Base-by-base conservation (phyloP, 371 early-diverging fungal species). In the Thermomucor indicae-seudaticae region DNA sequence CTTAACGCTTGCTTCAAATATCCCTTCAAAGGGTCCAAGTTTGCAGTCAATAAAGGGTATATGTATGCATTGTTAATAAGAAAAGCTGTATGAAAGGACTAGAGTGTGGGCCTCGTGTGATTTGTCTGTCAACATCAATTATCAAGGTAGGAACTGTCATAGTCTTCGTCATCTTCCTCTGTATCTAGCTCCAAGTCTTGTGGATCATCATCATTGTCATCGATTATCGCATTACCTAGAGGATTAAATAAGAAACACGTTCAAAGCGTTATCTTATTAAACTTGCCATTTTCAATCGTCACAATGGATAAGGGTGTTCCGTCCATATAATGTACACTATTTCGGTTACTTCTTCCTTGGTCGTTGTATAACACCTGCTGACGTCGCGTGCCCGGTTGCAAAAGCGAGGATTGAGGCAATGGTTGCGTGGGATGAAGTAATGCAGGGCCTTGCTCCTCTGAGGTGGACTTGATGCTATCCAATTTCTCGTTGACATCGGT, bases 241-340 rank as follows among this genome's bases (percentile, higher is more conserved):
- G 12, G 24, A 22, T 29, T 23, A 20, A 12, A 2, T 1, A 48
- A 37, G 32, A 10, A 12, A 20, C 16, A 6, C 4, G 25, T 12
- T 4, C 20, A 25, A 5, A 20, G n/a, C 3, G 16, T 11, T 38
- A 4, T 35, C 37, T 28, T 19, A 12, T 28, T 16, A 38, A 24
- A 24, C 16, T 4, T 53, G 42, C 54, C 54, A 11, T 64, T 57
- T 56, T 79, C 77, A 4, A 76, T 37, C 1, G 60, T 67, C 3
- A 75, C 71, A 14, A 75, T 65, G n/a, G 52, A 56, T 12, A 64
- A 57, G 3, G 80, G 77, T 6, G 71, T 67, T 29, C 57, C 58
- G 29, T 72, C 64, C 51, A 62, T 58, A 38, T 72, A 79, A 49
- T 68, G 59, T 2, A 69, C 54, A 45, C 73, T 74, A n/a, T 79